Base-by-base conservation (phyloP, 2,329 filamentous ascomycete species). In the Tricladium varicosporioides region DNA sequence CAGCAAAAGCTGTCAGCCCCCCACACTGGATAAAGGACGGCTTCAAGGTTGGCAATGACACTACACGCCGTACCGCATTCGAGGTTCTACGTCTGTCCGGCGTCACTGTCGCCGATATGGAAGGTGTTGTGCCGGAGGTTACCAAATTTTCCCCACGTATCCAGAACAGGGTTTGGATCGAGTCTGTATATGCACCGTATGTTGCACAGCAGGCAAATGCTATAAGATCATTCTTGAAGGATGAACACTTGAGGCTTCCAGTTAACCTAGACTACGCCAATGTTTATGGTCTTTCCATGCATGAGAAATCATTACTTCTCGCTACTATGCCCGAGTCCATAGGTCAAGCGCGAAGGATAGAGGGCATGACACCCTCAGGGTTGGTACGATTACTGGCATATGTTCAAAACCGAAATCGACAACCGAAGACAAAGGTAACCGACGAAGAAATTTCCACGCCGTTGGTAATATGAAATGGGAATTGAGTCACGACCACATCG, bases 131-230 rank as follows among this genome's bases (percentile, higher is more conserved):
- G 5, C 87, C 81, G 3, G 78, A 74, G 19, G 79, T 87, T 59
- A 69, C 64, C 57, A 71, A 70, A 5, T 91, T 82, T 72, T 69
- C 83, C 0, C 67, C 77, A 0, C 79, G 79, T 31, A 82, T 96
- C 55, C 82, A 81, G 60, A 76, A 78, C 52, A 84, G 93, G 45
- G 87, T 97, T 7, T 80, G 82, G 44, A 89, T 97, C 65, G 91
- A 97, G 72, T 88, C 88, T 13, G 79, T 83, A 2, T 99, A 99
- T 71, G 91, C 89, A 1, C 93, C 93, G 0, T 96, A 96, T 71
- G 86, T 96, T 40, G 80, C 79, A 47, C 83, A 85, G 66, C 92
- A 97, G 71, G 78, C 80, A 22, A 79, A 80, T 2, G 80, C 86
- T 58, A 87, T 87, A 16, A 79, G 80, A 32, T 79, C 81, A 5